Evolutionary conservation across 2,329 filamentous ascomycete species (phyloP).

Genomic region (Penicillium sp.): DNA sequence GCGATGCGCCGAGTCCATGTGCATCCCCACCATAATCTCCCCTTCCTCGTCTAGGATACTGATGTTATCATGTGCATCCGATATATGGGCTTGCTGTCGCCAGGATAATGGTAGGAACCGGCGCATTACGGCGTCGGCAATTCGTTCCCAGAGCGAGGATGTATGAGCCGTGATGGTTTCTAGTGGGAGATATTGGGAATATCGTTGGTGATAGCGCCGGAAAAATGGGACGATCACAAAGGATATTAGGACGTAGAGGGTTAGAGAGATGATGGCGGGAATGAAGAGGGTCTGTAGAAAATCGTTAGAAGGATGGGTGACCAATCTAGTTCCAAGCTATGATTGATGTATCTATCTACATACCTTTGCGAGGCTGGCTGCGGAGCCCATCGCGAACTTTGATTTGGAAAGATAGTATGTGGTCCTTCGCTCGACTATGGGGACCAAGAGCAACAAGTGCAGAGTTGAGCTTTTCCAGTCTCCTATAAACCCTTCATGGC

Average conservation of each 20-base stretch:
- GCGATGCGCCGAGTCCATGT: slow-evolving; percentile 56
- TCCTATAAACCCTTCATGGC: background rate
- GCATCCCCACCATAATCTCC: slow-evolving; percentile 55
- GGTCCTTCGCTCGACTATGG: background rate
- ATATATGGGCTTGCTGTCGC: slow-evolving; percentile 49
- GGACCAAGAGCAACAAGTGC: background rate
- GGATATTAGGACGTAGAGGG: slow-evolving; percentile 69
- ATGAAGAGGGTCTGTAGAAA: slow-evolving; percentile 67
- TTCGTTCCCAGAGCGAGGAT: slow-evolving; percentile 57
- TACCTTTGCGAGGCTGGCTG: slow-evolving; percentile 38
- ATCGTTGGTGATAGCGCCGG: slow-evolving; percentile 71
- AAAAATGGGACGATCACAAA: slow-evolving; percentile 71
- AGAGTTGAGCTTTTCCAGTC: background rate
- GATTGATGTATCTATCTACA: background rate
- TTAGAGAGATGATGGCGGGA: slow-evolving; percentile 72
- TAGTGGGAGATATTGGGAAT: slow-evolving; percentile 75
- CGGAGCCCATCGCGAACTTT: slow-evolving; percentile 34
- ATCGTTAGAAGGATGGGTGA: slow-evolving; percentile 10
- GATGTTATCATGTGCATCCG: slow-evolving; percentile 58
- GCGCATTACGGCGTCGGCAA: slow-evolving; percentile 48
- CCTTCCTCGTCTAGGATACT: slow-evolving; percentile 72
- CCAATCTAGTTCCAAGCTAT: background rate
- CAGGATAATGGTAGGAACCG: slow-evolving; percentile 50
- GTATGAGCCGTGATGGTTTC: slow-evolving; percentile 59
- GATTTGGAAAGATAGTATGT: background rate